Base-by-base conservation (phyloP, 2,329 filamentous ascomycete species). In the Ambrosiella beaveri region DNA sequence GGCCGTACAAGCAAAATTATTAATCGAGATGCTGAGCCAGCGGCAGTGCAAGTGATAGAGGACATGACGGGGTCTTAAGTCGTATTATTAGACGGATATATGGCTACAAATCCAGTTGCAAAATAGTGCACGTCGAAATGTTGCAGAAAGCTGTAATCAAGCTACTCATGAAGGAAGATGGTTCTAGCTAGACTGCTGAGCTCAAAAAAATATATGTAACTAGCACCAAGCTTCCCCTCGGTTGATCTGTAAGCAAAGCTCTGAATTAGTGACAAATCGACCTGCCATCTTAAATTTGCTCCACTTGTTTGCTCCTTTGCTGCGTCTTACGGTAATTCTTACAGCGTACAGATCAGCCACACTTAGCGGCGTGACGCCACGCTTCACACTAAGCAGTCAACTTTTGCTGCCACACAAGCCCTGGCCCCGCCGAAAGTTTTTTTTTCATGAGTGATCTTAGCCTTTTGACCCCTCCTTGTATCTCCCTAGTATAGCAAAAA, bases 401-500 rank as follows among this genome's bases (percentile, higher is more conserved):
- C 39, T 52, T 56, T 60, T 56, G 36, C 53, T 60, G 47, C 59
- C 56, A 61, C 59, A 61, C 59, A 61, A 61, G 59, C 59, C 59
- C 59, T 61, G 59, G 59, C 59, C 59, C 59, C 59, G 59, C 59
- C 59, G 56, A 58, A 61, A 58, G 40, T 52, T 56, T 56, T 56
- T 56, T 61, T 61, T 58, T 60, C 52, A 54, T 55, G 17, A 52
- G 40, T 41, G 44, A 55, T 45, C 56, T 54, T 57, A 55, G 59
- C 59, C 47, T 51, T 58, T 58, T 44, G 59, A 61, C 59, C 59
- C 59, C 59, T 61, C 59, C 59, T 61, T 58, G 55, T 52, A 37
- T 47, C 27, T n/a, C 38, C 52, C 52, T 15, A 12, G 40, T 36
- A 44, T 41, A 49, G 50, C 52, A 49, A 56, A 58, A 58, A 61